Conservation (phyloP, 2,329 filamentous ascomycete genomes). For the Arthrinium phaeospermum region DNA sequence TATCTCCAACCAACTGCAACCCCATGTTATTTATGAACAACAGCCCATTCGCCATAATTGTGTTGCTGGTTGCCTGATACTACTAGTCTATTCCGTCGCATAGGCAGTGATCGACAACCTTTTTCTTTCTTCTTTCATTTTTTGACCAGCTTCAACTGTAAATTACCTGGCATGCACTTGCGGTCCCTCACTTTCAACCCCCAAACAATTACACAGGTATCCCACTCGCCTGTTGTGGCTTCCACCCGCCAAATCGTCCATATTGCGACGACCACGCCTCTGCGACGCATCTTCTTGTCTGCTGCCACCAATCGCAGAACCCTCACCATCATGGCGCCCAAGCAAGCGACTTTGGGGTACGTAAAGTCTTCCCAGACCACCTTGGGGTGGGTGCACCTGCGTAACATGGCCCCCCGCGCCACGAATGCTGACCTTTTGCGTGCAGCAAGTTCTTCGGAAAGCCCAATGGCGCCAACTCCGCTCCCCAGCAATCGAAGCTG, state of each 20-base stretch:
- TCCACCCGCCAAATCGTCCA: conserved; percentile 28
- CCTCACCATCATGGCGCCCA: conserved; percentile 37
- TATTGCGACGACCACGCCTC: conserved; percentile 33
- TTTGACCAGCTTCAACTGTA: background rate
- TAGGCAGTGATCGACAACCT: background rate
- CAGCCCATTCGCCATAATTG: background rate
- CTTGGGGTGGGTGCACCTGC: conserved; percentile 34
- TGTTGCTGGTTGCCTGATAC: background rate
- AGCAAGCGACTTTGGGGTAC: conserved; percentile 43
- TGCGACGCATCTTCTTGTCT: conserved; percentile 28
- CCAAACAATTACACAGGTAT: background rate
- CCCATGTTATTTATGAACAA: background rate
- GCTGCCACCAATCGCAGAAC: conserved; percentile 12
- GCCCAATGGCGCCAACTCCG: conserved; percentile 62
- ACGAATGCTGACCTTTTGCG: background rate
- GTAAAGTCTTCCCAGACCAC: conserved; percentile 42
- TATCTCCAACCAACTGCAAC: background rate
- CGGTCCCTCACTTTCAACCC: background rate
- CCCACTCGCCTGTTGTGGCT: background rate
- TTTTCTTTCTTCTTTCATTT: no score
- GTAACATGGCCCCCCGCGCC: background rate
- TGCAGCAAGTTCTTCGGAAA: conserved; percentile 84
- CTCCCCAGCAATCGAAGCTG: conserved; percentile 78
- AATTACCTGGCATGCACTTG: background rate
- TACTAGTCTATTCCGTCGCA: background rate